Conservation (phyloP, 1,284 basidiomycete genomes). For the Xerocomus nothofagi region DNA sequence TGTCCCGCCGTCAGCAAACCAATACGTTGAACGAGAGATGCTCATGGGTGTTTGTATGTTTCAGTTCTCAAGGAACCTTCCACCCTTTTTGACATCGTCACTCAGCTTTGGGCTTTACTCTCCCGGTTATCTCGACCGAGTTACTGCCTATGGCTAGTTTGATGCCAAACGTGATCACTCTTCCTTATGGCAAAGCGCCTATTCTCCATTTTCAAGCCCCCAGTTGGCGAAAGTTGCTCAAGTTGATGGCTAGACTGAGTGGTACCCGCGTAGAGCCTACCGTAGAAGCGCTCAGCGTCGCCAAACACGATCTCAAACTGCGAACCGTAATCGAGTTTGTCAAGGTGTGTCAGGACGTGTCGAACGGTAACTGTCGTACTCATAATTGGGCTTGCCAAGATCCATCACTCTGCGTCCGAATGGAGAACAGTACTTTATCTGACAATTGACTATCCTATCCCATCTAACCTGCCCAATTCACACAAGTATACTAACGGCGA, state of each 20-base stretch:
- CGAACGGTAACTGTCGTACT: not conserved
- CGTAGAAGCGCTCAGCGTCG: conserved; percentile 59
- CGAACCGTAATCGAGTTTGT: conserved; percentile 76
- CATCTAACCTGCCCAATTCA: conserved; percentile 43
- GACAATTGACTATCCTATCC: conserved; percentile 65
- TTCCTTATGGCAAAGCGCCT: conserved; percentile 66
- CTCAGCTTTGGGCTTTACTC: conserved; percentile 62
- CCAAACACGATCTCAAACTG: conserved; percentile 57
- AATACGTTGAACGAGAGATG: conserved; percentile 62
- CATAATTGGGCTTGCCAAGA: conserved; percentile 37
- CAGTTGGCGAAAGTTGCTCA: conserved; percentile 69
- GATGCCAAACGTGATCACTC: conserved; percentile 68
- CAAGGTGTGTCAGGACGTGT: conserved; percentile 44
- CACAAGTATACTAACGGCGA: conserved; percentile 57
- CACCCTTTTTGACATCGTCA: conserved; percentile 8
- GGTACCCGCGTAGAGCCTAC: conserved; percentile 69
- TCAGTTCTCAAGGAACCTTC: not conserved
- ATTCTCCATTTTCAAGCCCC: conserved; percentile 71
- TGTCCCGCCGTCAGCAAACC: conserved; percentile 43
- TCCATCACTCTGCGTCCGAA: conserved; percentile 53
- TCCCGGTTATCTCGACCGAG: conserved; percentile 53
- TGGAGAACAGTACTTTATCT: conserved; percentile 78
- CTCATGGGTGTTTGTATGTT: conserved; percentile 65
- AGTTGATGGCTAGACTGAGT: conserved; percentile 68
- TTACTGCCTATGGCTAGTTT: conserved; percentile 47